These are phyloP conservation scores for Micractinium sp. DNA, from an alignment of 139 green algal genomes.

Conservation along the genomic window DNA sequence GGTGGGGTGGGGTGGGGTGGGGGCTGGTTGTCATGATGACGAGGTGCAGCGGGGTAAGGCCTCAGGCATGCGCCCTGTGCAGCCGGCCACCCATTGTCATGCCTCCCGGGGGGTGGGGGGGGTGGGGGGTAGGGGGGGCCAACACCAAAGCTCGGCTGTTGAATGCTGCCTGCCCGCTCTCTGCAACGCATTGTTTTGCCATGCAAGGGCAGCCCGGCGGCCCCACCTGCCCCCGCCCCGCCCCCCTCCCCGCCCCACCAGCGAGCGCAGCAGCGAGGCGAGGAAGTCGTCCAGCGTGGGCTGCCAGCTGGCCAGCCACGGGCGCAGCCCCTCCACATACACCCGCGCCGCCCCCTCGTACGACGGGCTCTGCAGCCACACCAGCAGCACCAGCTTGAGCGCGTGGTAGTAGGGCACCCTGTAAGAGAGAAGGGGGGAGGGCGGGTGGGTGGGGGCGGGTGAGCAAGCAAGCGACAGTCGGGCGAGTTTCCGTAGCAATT, in stretches of 20 bases:
- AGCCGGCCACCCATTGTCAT: neutral
- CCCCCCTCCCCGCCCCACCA: neutral
- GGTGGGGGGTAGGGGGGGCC: too few relatives aligned
- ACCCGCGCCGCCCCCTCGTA: constrained; percentile 34
- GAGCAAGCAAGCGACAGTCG: too few relatives aligned
- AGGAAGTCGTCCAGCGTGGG: constrained; percentile 14
- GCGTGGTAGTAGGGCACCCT: constrained; percentile 66
- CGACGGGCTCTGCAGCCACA: constrained; percentile 63
- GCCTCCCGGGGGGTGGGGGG: too few relatives aligned
- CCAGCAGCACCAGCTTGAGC: constrained; percentile 60
- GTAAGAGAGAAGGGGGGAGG: neutral
- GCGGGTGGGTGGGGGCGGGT: neutral
- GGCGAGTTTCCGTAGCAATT: too few relatives aligned
- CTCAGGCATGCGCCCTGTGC: neutral
- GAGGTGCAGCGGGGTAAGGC: neutral
- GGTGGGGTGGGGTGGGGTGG: neutral
- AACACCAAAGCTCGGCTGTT: too few relatives aligned
- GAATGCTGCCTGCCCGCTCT: too few relatives aligned
- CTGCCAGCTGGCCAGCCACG: constrained; percentile 17
- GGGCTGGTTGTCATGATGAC: neutral
- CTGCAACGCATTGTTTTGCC: too few relatives aligned
- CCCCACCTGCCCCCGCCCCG: neutral
- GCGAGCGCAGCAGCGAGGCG: constrained; percentile 4
- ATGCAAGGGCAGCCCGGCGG: too few relatives aligned
- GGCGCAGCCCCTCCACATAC: constrained; percentile 8